These are phyloP conservation scores for Pascua sp. DNA, from an alignment of 1,284 basidiomycete genomes.

Conservation along the genomic window DNA sequence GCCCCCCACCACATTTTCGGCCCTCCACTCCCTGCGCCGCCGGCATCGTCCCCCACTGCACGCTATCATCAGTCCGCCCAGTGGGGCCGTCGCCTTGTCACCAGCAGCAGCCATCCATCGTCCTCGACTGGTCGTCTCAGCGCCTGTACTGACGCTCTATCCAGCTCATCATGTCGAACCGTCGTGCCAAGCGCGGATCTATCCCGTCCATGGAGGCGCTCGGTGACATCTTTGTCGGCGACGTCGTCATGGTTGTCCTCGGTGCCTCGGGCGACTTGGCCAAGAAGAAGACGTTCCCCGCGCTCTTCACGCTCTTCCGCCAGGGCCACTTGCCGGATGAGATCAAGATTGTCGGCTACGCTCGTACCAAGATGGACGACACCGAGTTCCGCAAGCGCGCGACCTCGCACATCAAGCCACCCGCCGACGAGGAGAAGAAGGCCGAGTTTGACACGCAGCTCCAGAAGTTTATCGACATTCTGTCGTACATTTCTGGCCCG, in stretches of 20 bases:
- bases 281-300: conserved; percentile 99
- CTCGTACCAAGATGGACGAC: conserved; percentile 71
- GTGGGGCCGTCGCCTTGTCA: too few relatives aligned
- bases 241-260: conserved; percentile 86
- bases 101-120: too few relatives aligned
- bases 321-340: conserved; percentile 74
- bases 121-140: too few relatives aligned
- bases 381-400: conserved; percentile 79
- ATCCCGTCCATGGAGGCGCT: conserved; percentile 81
- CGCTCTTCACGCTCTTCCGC: conserved; percentile 81
- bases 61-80: too few relatives aligned
- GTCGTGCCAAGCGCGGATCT: conserved; percentile 32
- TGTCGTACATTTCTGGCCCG: conserved; percentile 76
- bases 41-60: too few relatives aligned
- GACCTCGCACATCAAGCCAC: conserved; percentile 76
- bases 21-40: too few relatives aligned
- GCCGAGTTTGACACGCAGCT: conserved; percentile 55
- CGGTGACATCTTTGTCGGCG: conserved; percentile 70
- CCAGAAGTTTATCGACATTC: conserved; percentile 73
- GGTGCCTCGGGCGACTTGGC: conserved; percentile 97
- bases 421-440: conserved; percentile 54
- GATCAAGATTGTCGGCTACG: conserved; percentile 88
- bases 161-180: too few relatives aligned
- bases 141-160: too few relatives aligned
- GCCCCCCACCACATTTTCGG: too few relatives aligned